These are phyloP conservation scores for Geranium brycei DNA, from an alignment of 345 rosid genomes.

Conservation along the genomic window DNA sequence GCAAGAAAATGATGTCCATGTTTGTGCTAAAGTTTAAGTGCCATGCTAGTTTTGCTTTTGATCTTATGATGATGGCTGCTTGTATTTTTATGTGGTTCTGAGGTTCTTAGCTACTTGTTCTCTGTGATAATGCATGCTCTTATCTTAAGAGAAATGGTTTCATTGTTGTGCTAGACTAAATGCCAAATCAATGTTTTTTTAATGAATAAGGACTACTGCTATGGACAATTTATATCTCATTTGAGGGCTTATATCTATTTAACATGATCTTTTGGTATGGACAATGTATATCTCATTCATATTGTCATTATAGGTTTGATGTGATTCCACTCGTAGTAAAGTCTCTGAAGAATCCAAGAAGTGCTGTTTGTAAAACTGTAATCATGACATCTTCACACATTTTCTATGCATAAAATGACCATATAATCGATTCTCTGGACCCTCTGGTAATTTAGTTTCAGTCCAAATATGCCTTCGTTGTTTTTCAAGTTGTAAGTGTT, in stretches of 20 bases:
- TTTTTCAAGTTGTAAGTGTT: slow-evolving; percentile 2
- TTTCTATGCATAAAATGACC: slow-evolving; percentile 51
- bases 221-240: too few species aligned
- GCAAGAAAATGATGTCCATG: neutral
- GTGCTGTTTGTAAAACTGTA: slow-evolving; percentile 93
- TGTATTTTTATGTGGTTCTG: neutral
- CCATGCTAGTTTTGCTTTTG: neutral
- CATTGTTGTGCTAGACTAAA: neutral
- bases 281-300: too few species aligned
- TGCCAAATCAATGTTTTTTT: too few species aligned
- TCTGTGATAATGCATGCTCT: neutral
- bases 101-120: neutral
- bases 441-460: slow-evolving; percentile 41
- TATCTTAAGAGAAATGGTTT: neutral
- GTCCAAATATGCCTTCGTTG: too few species aligned
- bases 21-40: neutral
- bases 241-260: neutral
- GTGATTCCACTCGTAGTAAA: slow-evolving; percentile 67
- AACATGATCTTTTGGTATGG: neutral
- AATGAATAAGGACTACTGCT: too few species aligned
- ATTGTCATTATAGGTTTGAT: slow-evolving; percentile 35
- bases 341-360: slow-evolving; percentile 90
- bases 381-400: slow-evolving; percentile 82
- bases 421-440: slow-evolving; percentile 58
- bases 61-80: neutral